Base-by-base conservation (phyloP, 2,329 filamentous ascomycete genomes). In the Colletotrichum sp. region DNA sequence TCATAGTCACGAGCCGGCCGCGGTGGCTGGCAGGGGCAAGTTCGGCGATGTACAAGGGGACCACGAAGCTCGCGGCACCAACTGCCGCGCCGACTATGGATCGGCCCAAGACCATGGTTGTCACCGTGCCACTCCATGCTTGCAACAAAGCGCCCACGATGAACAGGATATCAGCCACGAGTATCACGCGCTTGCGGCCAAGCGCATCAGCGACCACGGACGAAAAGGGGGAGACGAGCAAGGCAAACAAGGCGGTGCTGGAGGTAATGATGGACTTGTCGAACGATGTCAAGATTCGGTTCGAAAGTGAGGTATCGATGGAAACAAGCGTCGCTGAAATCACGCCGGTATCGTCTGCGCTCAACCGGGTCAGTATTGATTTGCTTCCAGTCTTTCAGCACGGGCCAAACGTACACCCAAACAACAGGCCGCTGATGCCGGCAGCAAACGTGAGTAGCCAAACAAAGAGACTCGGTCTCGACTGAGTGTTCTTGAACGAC, bases 11-110 rank as follows among this genome's bases (percentile, higher is more conserved):
- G 55, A 99, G 87, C 55, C 94, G 88, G 16, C 96, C 96, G 71
- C 96, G 88, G 76, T 94, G 92, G 26, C 92, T 89, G 3, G 94
- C 92, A 0, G 96, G 96, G 5, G 95, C 93, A 15, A 98, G 87
- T 84, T 99, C 96, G 10, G 94, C 93, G 75, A 98, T 96, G 85
- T 98, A 98, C 79, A 98, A 84, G 61, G 96, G 96, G 34, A 95
- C 93, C 6, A 98, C 94, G 79, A 98, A 94, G 81, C 93, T 95
- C 10, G 94, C 94, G 4, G 92, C 92, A 18, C 94, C 94, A 1
- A 96, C 93, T 0, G 92, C 94, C 1, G 92, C 87, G 32, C 94
- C 94, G 4, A 96, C 93, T 2, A 96, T 86, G 34, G 91, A 89
- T 6, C 94, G 87, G 0, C 94, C 94, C 0, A 87, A 78, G 0